Percentiles rank a stretch among this genome's conserved stretches.
Evolutionary conservation across 441 rosid genomes (phyloP).

Genomic region (Codiaeum variegatum): DNA sequence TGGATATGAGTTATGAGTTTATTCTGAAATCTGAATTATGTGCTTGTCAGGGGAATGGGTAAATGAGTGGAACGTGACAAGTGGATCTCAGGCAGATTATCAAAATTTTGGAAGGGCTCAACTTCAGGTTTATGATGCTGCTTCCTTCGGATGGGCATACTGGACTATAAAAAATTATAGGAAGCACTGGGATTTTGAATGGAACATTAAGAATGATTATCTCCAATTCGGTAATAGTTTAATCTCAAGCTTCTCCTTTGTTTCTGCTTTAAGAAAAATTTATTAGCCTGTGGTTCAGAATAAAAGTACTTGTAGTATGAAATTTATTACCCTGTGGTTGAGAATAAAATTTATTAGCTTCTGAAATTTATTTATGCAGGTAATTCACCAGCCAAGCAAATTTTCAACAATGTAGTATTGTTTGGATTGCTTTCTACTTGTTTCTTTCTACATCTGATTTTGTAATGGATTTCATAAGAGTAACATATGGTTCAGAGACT

Average conservation of each 20-base stretch:
- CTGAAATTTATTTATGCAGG: slow-evolving; percentile 33
- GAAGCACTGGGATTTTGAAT: slow-evolving; percentile 79
- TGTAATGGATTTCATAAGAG: slow-evolving; percentile 17
- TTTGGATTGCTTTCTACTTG: slow-evolving; percentile 30
- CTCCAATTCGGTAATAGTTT: slow-evolving; percentile 51
- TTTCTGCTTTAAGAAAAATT: not conserved
- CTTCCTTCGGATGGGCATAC: slow-evolving; percentile 81
- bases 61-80: slow-evolving; percentile 62
- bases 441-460: slow-evolving; percentile 30
- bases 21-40: not conserved
- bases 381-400: slow-evolving; percentile 29
- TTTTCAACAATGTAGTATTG: slow-evolving; percentile 21
- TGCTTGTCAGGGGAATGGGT: slow-evolving; percentile 70
- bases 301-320: not conserved
- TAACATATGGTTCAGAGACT: not conserved
- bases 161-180: slow-evolving; percentile 73
- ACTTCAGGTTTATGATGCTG: slow-evolving; percentile 51
- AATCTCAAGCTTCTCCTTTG: not conserved
- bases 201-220: slow-evolving; percentile 59
- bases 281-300: not conserved
- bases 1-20: not conserved
- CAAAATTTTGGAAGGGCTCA: slow-evolving; percentile 64
- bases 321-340: not conserved
- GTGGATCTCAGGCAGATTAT: slow-evolving; percentile 50
- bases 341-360: no score